Percentiles rank a stretch among this genome's conserved stretches.
Evolutionary conservation across 2,329 filamentous ascomycete species (phyloP).

Genomic region (Microcyclosporella mali): DNA sequence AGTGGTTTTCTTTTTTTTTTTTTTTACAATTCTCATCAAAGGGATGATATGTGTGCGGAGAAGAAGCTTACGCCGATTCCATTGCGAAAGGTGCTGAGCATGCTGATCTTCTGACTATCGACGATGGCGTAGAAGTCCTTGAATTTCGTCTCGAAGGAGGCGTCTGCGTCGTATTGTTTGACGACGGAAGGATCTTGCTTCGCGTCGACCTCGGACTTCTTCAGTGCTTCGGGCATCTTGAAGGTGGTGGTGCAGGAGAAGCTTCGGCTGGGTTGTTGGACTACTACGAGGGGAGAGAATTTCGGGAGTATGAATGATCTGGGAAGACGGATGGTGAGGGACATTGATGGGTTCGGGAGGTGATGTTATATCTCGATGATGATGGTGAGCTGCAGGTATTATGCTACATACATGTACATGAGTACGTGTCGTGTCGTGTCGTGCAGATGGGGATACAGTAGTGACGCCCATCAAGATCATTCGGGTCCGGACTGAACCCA

Average conservation of each 20-base stretch:
- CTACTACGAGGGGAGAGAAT: not conserved
- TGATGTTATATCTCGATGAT: too few species aligned
- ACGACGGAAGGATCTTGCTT: conserved; percentile 42
- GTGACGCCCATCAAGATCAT: too few species aligned
- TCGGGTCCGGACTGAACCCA: too few species aligned
- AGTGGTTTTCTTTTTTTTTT: too few species aligned
- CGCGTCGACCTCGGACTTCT: conserved; percentile 36
- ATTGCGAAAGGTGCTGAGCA: conserved; percentile 38
- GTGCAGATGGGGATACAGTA: too few species aligned
- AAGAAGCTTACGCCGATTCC: conserved; percentile 31
- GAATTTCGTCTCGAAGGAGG: conserved; percentile 41
- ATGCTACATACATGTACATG: too few species aligned
- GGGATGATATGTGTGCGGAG: too few species aligned
- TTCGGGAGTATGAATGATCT: not conserved
- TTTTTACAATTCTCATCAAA: too few species aligned
- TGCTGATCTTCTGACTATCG: conserved; percentile 41
- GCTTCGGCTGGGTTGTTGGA: conserved; percentile 2
- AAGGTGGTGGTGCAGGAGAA: conserved; percentile 15
- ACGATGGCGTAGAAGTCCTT: conserved; percentile 44
- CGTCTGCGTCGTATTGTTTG: conserved; percentile 45
- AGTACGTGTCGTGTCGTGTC: too few species aligned
- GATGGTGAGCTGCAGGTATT: too few species aligned
- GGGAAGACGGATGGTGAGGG: too few species aligned
- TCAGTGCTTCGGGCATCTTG: conserved; percentile 44
- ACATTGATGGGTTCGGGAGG: too few species aligned